Conservation (phyloP, 2,329 filamentous ascomycete genomes). For the Pseudocercospora musae region DNA sequence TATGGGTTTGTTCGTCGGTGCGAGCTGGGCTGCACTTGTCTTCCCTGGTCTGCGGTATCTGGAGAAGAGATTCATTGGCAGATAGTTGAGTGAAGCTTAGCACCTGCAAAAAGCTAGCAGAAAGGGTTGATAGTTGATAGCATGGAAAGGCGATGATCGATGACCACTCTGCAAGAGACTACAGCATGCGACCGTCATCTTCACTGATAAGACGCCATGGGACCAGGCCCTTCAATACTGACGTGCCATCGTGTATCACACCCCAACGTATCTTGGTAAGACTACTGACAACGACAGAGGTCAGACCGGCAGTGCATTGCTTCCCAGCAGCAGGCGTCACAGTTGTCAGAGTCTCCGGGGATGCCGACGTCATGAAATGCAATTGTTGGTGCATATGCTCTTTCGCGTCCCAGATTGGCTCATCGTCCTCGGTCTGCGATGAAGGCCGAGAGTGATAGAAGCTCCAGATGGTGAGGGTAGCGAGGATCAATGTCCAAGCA, state of each 20-base stretch:
- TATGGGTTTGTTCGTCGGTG: background rate
- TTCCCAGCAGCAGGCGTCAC: constrained; percentile 39
- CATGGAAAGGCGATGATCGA: background rate
- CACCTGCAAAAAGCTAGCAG: background rate
- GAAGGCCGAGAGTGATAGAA: constrained; percentile 47
- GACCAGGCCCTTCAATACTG: constrained; percentile 49
- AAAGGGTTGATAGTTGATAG: background rate
- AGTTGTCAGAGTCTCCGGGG: constrained; percentile 36
- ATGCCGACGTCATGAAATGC: constrained; percentile 40
- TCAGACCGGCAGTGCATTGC: constrained; percentile 52
- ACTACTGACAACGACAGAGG: constrained; percentile 54
- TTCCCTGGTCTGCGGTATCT: background rate
- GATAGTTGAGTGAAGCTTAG: background rate
- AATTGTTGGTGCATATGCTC: constrained; percentile 49
- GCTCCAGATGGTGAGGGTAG: constrained; percentile 57
- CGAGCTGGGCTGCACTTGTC: constrained; percentile 1
- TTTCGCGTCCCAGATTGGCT: constrained; percentile 47
- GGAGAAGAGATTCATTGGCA: background rate
- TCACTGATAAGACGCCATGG: constrained; percentile 37
- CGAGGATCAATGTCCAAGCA: constrained; percentile 61
- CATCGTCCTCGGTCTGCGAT: constrained; percentile 27
- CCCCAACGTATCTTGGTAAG: constrained; percentile 59
- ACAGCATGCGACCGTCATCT: constrained; percentile 10
- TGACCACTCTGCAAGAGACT: background rate
- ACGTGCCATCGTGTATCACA: constrained; percentile 60